These are phyloP conservation scores for Geotrichum candidum DNA, from an alignment of 1,139 yeast species.

Conservation along the genomic window DNA sequence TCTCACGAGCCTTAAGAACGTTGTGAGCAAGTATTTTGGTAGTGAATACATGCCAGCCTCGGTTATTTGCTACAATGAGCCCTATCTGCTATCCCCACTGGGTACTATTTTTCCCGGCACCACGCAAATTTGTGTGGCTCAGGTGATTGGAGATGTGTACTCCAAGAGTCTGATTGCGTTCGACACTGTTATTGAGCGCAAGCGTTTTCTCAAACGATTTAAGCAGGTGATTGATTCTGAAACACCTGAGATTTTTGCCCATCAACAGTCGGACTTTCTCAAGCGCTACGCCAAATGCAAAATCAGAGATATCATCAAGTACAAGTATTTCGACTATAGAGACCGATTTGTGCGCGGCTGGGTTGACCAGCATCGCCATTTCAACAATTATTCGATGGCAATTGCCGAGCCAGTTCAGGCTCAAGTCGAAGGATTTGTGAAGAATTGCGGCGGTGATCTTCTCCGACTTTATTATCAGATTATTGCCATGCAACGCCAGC, in stretches of 20 bases:
- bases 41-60: conserved; percentile 16
- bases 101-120: conserved; percentile 15
- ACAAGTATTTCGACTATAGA: conserved; percentile 16
- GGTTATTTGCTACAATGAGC: conserved; percentile 14
- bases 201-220: conserved; percentile 13
- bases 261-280: conserved; percentile 14
- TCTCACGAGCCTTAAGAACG: conserved; percentile 11
- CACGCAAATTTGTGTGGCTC: conserved; percentile 16
- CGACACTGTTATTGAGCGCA: conserved; percentile 6
- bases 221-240: conserved; percentile 18
- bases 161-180: conserved; percentile 6
- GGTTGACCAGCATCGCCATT: conserved; percentile 19
- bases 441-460: conserved; percentile 14
- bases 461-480: conserved; percentile 14
- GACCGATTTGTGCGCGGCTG: conserved; percentile 18
- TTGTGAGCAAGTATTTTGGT: conserved; percentile 14
- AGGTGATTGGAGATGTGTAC: conserved; percentile 17
- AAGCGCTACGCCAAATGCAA: conserved; percentile 11
- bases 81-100: conserved; percentile 15
- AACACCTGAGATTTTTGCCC: conserved; percentile 17
- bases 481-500: conserved; percentile 6
- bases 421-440: conserved; percentile 8
- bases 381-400: conserved; percentile 19
- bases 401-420: conserved; percentile 16
- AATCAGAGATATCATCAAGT: conserved; percentile 11